A percentile compares a stretch with the other conserved stretches of the same genome.
These are phyloP conservation scores for Albizia julibrissin DNA, from an alignment of 306 rosid species.

Conservation along the genomic window DNA sequence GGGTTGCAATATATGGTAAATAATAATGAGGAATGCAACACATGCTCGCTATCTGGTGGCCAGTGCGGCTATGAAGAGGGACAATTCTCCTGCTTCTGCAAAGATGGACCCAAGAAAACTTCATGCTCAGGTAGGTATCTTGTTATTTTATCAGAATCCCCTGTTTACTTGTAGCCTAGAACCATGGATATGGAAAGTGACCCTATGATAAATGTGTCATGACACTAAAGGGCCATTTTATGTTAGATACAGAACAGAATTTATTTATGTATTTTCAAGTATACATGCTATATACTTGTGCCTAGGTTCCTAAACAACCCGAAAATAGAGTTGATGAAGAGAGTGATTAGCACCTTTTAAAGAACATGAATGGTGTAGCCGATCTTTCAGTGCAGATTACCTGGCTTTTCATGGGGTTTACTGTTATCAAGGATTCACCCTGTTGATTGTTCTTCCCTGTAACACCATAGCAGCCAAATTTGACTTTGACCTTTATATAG, in stretches of 20 bases:
- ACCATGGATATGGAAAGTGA: not conserved
- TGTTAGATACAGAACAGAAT: not conserved
- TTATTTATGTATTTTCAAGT: not conserved
- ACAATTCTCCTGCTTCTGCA: constrained; percentile 38
- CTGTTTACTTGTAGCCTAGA: not conserved
- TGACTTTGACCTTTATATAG: not conserved
- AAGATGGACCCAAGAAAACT: not conserved
- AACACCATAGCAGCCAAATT: not conserved
- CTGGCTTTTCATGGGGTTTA: not conserved
- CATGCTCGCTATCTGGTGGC: constrained; percentile 27
- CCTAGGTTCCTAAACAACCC: not conserved
- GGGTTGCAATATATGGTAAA: not conserved
- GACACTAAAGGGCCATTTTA: not conserved
- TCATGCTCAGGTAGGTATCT: constrained; percentile 33
- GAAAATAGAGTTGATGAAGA: too few species aligned
- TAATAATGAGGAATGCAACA: not conserved
- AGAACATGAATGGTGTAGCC: not conserved
- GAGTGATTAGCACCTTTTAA: too few species aligned
- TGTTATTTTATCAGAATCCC: not conserved
- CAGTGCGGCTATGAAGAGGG: constrained; percentile 20
- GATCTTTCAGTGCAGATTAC: not conserved
- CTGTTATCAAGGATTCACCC: not conserved
- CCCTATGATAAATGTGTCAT: not conserved
- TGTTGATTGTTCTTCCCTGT: not conserved
- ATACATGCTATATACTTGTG: not conserved